Evolutionary conservation across 495 filamentous ascomycete genomes (phyloP).

Genomic region (Aspergillus heteromorphus): DNA sequence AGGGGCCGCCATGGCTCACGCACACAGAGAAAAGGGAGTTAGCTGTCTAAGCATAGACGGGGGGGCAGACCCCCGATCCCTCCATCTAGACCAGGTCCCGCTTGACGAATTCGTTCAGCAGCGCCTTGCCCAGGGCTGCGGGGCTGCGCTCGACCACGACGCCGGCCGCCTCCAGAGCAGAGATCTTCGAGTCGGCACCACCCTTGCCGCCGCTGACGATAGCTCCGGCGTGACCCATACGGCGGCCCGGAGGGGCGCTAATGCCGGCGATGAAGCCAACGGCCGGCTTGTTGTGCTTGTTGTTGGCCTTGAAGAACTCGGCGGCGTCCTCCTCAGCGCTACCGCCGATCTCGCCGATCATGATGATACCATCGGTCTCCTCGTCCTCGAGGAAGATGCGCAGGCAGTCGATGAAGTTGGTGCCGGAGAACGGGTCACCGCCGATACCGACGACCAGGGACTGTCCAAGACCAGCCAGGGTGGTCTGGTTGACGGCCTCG

Average conservation of each 20-base stretch:
- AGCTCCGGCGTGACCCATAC: slow-evolving; percentile 98
- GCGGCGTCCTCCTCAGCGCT: slow-evolving; percentile 96
- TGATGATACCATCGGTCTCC: slow-evolving; percentile 98
- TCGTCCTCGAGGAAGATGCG: slow-evolving; percentile 93
- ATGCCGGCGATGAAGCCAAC: slow-evolving; percentile 99
- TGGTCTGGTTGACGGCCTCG: slow-evolving; percentile 99
- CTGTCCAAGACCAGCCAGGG: slow-evolving; percentile 91
- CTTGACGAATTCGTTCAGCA: slow-evolving; percentile 93
- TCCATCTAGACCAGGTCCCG: slow-evolving; percentile 77
- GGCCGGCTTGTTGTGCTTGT: slow-evolving; percentile 89
- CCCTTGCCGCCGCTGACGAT: slow-evolving; percentile 98
- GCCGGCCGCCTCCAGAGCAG: slow-evolving; percentile 85
- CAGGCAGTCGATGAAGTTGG: slow-evolving; percentile 99
- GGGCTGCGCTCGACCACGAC: slow-evolving; percentile 96
- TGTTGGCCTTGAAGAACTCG: slow-evolving; percentile 88
- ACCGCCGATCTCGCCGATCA: slow-evolving; percentile 99
- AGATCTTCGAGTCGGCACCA: slow-evolving; percentile 95
- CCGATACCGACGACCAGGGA: slow-evolving; percentile 98
- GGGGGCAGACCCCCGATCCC: not conserved
- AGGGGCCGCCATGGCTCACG: slow-evolving; percentile 12
- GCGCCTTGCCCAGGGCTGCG: slow-evolving; percentile 81
- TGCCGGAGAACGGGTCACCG: slow-evolving; percentile 97
- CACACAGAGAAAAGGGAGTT: slow-evolving; percentile 4
- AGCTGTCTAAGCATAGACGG: slow-evolving; percentile 14
- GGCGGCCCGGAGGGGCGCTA: slow-evolving; percentile 87